phyloP scores from a whole-genome alignment of 257 asterid species.

The Solanum ossicruentum region DNA sequence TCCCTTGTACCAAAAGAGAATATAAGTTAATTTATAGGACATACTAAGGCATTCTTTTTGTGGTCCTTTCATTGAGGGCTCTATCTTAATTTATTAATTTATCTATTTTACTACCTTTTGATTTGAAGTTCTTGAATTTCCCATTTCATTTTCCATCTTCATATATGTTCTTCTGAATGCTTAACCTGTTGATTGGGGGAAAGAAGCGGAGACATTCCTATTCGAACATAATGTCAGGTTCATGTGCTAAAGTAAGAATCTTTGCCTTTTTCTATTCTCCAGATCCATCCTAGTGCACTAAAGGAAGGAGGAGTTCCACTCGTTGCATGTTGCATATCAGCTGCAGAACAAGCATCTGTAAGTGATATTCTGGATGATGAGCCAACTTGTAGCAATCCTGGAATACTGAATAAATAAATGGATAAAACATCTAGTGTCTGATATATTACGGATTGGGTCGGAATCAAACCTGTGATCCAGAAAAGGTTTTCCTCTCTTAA shows the following conservation, averaged over 20 bases:
- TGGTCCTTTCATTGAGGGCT: neutral
- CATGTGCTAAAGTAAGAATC: neutral
- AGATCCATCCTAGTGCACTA: conserved; percentile 94
- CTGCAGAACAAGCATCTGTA: conserved; percentile 85
- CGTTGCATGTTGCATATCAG: conserved; percentile 73
- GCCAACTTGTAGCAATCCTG: neutral
- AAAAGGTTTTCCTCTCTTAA: neutral
- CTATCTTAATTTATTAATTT: neutral
- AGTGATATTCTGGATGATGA: conserved; percentile 20
- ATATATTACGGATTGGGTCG: neutral
- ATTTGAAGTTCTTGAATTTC: neutral
- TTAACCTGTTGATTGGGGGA: neutral
- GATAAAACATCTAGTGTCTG: neutral
- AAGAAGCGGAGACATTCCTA: neutral
- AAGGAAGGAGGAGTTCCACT: conserved; percentile 85
- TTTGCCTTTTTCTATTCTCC: conserved; percentile 5
- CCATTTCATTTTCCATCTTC: neutral
- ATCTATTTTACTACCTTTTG: neutral
- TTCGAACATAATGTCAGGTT: neutral
- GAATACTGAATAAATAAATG: neutral
- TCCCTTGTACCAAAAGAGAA: neutral
- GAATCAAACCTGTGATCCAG: neutral
- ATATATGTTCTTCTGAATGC: neutral
- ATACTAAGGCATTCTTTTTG: neutral
- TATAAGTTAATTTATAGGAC: neutral